These are phyloP conservation scores for Cutaneotrichosporon dermatis DNA, from an alignment of 1,284 basidiomycete species.

Conservation along the genomic window DNA sequence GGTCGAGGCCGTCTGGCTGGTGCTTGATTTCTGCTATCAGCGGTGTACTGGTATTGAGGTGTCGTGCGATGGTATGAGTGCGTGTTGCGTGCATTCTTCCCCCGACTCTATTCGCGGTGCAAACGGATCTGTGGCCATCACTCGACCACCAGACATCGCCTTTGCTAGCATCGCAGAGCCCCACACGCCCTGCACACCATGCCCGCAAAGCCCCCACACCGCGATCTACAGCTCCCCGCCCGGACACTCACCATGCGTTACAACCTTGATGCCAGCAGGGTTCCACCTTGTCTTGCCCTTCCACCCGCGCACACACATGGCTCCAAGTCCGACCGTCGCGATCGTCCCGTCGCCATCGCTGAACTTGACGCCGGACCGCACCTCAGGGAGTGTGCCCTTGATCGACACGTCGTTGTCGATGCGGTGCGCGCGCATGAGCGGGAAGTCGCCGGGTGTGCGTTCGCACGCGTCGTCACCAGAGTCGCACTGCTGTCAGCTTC, in stretches of 20 bases:
- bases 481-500: slow-evolving; percentile 45
- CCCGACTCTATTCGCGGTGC: no score
- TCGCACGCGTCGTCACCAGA: slow-evolving; percentile 48
- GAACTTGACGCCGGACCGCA: slow-evolving; percentile 77
- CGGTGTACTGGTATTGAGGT: not conserved
- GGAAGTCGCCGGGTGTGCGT: slow-evolving; percentile 57
- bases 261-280: slow-evolving; percentile 78
- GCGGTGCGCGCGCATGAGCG: slow-evolving; percentile 62
- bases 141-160: no score
- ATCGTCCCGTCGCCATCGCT: slow-evolving; percentile 97
- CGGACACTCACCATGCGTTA: slow-evolving; percentile 65
- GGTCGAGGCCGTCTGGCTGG: slow-evolving; percentile 68
- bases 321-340: slow-evolving; percentile 79
- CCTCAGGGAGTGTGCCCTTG: slow-evolving; percentile 60
- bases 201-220: no score
- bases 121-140: no score
- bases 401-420: slow-evolving; percentile 79
- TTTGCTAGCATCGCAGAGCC: no score
- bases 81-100: no score
- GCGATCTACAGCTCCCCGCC: slow-evolving; percentile 54
- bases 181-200: no score
- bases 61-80: no score
- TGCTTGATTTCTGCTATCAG: slow-evolving; percentile 66
- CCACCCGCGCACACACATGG: slow-evolving; percentile 96
- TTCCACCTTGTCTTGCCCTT: slow-evolving; percentile 80